Base-by-base conservation (phyloP, 2,329 filamentous ascomycete species). In the Hypoxylon sp. region DNA sequence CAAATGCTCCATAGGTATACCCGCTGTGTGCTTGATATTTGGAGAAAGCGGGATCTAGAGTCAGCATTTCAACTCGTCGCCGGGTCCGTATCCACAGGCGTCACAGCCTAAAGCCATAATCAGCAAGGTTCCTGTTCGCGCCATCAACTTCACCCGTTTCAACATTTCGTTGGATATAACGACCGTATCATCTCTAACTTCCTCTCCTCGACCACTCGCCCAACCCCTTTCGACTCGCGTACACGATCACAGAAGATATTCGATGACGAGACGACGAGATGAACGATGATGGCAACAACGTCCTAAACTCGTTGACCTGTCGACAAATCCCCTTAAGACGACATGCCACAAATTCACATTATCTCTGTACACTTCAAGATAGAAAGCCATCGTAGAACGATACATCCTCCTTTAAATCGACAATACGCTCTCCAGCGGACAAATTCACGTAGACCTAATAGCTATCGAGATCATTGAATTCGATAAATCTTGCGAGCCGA, bases 31-130 rank as follows among this genome's bases (percentile, higher is more conserved):
- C 61, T 71, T 71, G 70, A 63, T 63, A 62, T 62, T 63, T 67
- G 65, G 65, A 63, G 68, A 67, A 69, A 69, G 70, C 64, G 65
- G 70, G 70, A 68, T 72, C 65, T 67, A 64, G 52, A 61, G 52
- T 48, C 63, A 67, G 61, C 61, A 29, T 47, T 51, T 55, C 63
- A 65, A 63, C 44, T 65, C 47, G 48, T 35, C 63, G 39, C 60
- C 53, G 63, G 55, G 55, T 39, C 61, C 37, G 64, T 65, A 67
- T 67, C 69, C 69, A 71, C 69, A 55, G 51, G 33, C 31, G 24
- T 55, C 53, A 59, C 52, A 42, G 13, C 47, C 13, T 65, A 67
- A 48, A 70, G 33, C 63, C 63, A 63, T 44, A 46, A 50, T 55
- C 37, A 65, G 19, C 50, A 67, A 58, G 50, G 39, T 52, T 39